phyloP scores from a whole-genome alignment of 2,329 filamentous ascomycete genomes.

The Juglanconis juglandina region DNA sequence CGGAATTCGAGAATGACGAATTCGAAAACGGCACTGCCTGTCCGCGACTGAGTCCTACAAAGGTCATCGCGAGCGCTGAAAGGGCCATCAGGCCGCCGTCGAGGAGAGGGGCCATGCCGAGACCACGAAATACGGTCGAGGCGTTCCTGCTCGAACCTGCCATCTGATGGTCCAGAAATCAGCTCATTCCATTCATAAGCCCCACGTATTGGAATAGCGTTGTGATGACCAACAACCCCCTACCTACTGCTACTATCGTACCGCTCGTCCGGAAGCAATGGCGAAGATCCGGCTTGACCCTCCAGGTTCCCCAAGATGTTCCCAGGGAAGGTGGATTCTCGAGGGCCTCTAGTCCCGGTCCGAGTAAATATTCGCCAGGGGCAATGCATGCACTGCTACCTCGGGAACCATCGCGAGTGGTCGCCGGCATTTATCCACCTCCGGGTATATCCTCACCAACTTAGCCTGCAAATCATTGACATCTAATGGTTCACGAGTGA shows the following conservation, averaged over 20 bases:
- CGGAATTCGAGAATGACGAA: slow-evolving; percentile 27
- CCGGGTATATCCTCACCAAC: neutral
- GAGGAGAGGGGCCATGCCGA: slow-evolving; percentile 3
- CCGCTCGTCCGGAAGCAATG: neutral
- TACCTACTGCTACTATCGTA: neutral
- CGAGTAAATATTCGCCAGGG: neutral
- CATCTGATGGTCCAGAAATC: neutral
- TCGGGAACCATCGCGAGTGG: slow-evolving; percentile 1
- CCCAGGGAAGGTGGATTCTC: neutral
- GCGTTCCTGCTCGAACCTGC: neutral
- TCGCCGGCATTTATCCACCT: slow-evolving; percentile 1
- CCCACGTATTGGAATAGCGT: neutral
- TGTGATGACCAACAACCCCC: neutral
- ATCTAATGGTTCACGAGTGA: neutral
- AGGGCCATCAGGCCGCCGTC: slow-evolving; percentile 1
- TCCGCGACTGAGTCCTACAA: neutral
- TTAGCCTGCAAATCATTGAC: neutral
- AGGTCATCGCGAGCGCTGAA: neutral
- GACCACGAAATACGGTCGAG: neutral
- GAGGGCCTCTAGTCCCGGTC: neutral
- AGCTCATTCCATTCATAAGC: neutral
- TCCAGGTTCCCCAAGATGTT: neutral
- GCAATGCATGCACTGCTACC: neutral
- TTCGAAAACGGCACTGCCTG: neutral
- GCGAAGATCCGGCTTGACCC: neutral